Conservation (phyloP, 208 protist species). For the Cochliopodium minus region DNA sequence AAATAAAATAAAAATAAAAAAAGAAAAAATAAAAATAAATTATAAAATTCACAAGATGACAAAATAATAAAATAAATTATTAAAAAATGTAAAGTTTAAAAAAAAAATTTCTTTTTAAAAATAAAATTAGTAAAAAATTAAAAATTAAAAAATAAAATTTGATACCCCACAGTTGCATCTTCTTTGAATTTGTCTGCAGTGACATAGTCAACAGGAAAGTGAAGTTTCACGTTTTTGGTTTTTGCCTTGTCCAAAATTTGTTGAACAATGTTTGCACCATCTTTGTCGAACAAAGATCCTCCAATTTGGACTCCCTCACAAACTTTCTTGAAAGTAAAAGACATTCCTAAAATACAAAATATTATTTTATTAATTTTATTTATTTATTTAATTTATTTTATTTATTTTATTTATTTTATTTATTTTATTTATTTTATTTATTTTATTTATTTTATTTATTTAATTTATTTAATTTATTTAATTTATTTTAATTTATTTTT, state of each 20-base stretch:
- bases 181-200: slow-evolving; percentile 70
- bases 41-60: background rate
- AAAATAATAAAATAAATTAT: background rate
- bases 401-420: too few relatives aligned
- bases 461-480: too few relatives aligned
- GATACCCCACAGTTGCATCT: too few relatives aligned
- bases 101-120: background rate
- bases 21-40: background rate
- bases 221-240: slow-evolving; percentile 76
- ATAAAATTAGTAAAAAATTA: slow-evolving; percentile 5
- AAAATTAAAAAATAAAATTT: background rate
- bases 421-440: too few relatives aligned
- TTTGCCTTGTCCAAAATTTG: slow-evolving; percentile 77
- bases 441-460: too few relatives aligned
- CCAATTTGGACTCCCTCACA: slow-evolving; percentile 16
- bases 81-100: background rate
- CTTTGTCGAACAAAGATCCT: slow-evolving; percentile 21
- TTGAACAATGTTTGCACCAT: slow-evolving; percentile 33
- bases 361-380: slow-evolving; percentile 72
- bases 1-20: background rate
- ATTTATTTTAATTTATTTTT: too few relatives aligned
- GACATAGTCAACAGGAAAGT: slow-evolving; percentile 89
- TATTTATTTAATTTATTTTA: slow-evolving; percentile 67
- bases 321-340: slow-evolving; percentile 55
- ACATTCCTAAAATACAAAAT: slow-evolving; percentile 78